phyloP scores from a whole-genome alignment of 805 yeast genomes.

The Wickerhamiella azyma region DNA sequence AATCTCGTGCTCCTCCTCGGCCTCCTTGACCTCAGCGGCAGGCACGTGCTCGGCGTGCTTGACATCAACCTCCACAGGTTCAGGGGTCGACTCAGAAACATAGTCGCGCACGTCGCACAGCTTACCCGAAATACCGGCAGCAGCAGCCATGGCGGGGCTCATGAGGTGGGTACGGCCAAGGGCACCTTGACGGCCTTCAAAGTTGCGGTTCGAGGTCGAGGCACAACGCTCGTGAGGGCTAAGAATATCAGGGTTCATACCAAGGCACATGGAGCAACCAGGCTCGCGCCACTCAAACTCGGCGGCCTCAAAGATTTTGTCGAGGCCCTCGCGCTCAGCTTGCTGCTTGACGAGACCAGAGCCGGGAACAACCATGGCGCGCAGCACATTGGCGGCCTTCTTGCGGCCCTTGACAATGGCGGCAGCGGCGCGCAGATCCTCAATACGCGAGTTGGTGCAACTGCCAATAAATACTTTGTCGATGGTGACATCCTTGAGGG shows the following conservation, averaged over 20 bases:
- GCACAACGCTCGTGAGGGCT: conserved; percentile 96
- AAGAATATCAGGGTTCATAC: conserved; percentile 97
- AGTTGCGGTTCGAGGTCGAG: conserved; percentile 95
- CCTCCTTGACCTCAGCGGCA: conserved; percentile 35
- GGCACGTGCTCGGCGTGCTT: conserved; percentile 17
- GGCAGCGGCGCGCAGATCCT: conserved; percentile 93
- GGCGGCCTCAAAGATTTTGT: conserved; percentile 78
- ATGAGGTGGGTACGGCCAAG: conserved; percentile 87
- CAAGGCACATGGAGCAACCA: conserved; percentile 98
- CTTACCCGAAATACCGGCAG: conserved; percentile 87
- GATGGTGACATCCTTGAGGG: conserved; percentile 55
- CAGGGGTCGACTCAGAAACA: conserved; percentile 26
- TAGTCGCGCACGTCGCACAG: conserved; percentile 82
- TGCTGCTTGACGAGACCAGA: conserved; percentile 87
- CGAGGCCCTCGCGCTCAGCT: conserved; percentile 91
- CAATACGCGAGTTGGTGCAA: conserved; percentile 95
- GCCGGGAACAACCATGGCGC: conserved; percentile 92
- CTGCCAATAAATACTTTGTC: conserved; percentile 97
- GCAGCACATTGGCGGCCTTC: conserved; percentile 66
- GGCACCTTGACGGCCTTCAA: conserved; percentile 99
- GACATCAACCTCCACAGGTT: conserved; percentile 16
- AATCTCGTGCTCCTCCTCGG: conserved; percentile 24
- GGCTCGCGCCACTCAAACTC: conserved; percentile 99
- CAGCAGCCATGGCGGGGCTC: conserved; percentile 99
- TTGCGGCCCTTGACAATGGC: conserved; percentile 79